These are phyloP conservation scores for Annulohypoxylon stygium DNA, from an alignment of 495 filamentous ascomycete genomes.

Conservation along the genomic window DNA sequence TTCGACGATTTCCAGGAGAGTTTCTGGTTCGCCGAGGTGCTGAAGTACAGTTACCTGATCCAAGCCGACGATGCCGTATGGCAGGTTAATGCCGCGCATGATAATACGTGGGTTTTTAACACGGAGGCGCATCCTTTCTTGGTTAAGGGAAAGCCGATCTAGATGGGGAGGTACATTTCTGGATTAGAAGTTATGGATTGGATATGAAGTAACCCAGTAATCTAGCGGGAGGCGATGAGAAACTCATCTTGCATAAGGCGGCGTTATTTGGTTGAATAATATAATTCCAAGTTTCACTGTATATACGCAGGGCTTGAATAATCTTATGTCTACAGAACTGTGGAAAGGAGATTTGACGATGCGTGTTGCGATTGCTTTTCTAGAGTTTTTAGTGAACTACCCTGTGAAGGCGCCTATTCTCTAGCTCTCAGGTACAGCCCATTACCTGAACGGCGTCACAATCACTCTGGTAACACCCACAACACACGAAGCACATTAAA, in stretches of 20 bases:
- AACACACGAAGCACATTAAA: neutral
- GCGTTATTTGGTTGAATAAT: slow-evolving; percentile 16
- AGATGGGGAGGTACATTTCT: neutral
- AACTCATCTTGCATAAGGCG: slow-evolving; percentile 31
- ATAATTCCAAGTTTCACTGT: neutral
- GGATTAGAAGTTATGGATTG: neutral
- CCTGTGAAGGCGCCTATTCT: neutral
- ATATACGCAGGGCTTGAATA: neutral
- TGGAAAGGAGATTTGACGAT: neutral
- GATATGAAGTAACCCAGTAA: no score
- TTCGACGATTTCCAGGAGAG: slow-evolving; percentile 83
- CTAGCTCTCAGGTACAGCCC: neutral
- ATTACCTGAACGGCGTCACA: neutral
- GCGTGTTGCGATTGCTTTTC: neutral
- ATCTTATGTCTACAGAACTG: neutral
- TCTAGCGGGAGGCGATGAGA: neutral
- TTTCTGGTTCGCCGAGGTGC: slow-evolving; percentile 90
- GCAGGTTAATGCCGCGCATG: slow-evolving; percentile 70
- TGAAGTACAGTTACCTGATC: slow-evolving; percentile 87
- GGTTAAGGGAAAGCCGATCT: slow-evolving; percentile 62
- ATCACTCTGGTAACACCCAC: neutral
- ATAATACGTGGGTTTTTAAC: slow-evolving; percentile 81
- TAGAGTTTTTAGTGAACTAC: neutral
- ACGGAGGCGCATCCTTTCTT: slow-evolving; percentile 86
- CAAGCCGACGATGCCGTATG: slow-evolving; percentile 73